Base-by-base conservation (phyloP, 306 rosid genomes). In the Rubus idaeus region DNA sequence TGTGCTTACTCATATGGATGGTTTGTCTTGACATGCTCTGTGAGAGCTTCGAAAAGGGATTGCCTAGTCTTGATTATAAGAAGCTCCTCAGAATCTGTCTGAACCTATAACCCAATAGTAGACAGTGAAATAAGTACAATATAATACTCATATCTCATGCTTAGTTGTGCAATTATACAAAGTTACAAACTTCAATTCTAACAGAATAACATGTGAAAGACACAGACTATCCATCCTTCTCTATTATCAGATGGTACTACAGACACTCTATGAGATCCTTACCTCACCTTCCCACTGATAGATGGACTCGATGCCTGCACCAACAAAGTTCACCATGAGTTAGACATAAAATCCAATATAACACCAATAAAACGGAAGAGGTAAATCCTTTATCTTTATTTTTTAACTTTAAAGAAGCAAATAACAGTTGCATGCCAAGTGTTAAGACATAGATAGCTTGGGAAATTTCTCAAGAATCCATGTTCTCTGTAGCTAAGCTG, bases 241-340 rank as follows among this genome's bases (percentile, higher is more conserved):
- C 20, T 40, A 26, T 37, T 46, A 56, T 73, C 47, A 73, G 35
- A 81, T 21, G 70, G 73, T 64, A 18, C 21, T 61, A 26, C 57
- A 57, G 30, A 18, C 16, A 41, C 58, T 62, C 26, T 71, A 73
- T 64, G n/a, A 16, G 60, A 75, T 68, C 46, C 69, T n/a, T 91
- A 91, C 98, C 96, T 89, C 87, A 79, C 99, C 99, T 74, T 95
- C 71, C 99, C 99, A 95, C 84, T 83, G 83, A 80, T 95, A 95
- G 17, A 95, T 86, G 16, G 97, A 93, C 70, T 89, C 93, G 10
- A 93, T 83, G 79, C 98, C 98, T 93, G 89, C 81, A 82, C 21
- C 69, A 47, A 78, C 75, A 85, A 70, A 67, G 57, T 18, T 76
- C 62, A 53, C 46, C 20, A 70, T 17, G 63, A 75, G 10, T 70